Percentiles rank a stretch among this genome's conserved stretches.
These are phyloP conservation scores for Gossypium schwendimanii DNA, from an alignment of 441 rosid species.

Conservation along the genomic window DNA sequence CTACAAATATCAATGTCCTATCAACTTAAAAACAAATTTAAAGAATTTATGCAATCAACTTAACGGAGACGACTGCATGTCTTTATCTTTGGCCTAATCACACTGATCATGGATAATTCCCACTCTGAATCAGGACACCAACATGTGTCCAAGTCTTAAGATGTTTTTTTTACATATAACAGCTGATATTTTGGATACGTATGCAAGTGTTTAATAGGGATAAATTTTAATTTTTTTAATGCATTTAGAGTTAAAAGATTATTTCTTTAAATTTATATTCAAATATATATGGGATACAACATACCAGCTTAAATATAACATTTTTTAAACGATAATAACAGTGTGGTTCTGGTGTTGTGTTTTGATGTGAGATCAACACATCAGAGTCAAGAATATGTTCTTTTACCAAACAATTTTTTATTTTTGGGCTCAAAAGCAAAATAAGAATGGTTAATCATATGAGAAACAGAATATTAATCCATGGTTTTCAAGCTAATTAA, in stretches of 20 bases:
- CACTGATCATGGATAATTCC: too few species aligned
- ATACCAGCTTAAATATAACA: background rate
- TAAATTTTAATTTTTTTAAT: too few species aligned
- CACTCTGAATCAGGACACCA: too few species aligned
- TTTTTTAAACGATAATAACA: conserved; percentile 17
- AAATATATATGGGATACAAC: too few species aligned
- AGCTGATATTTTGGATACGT: too few species aligned
- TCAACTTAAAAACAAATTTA: background rate
- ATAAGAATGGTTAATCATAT: background rate
- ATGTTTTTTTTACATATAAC: too few species aligned
- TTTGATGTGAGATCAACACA: conserved; percentile 27
- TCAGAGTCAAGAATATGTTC: conserved; percentile 30
- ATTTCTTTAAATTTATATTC: too few species aligned
- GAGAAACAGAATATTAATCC: conserved; percentile 16
- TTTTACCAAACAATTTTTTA: conserved; percentile 1
- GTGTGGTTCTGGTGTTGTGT: background rate
- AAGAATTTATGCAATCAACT: background rate
- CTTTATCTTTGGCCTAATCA: too few species aligned
- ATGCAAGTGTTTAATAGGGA: too few species aligned
- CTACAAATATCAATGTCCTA: background rate
- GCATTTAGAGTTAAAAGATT: too few species aligned
- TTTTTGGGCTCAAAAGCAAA: background rate
- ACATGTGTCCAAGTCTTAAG: too few species aligned
- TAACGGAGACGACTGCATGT: too few species aligned
- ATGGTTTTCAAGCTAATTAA: background rate